These are phyloP conservation scores for Saturnispora galanensis DNA, from an alignment of 805 yeast genomes.

Conservation along the genomic window DNA sequence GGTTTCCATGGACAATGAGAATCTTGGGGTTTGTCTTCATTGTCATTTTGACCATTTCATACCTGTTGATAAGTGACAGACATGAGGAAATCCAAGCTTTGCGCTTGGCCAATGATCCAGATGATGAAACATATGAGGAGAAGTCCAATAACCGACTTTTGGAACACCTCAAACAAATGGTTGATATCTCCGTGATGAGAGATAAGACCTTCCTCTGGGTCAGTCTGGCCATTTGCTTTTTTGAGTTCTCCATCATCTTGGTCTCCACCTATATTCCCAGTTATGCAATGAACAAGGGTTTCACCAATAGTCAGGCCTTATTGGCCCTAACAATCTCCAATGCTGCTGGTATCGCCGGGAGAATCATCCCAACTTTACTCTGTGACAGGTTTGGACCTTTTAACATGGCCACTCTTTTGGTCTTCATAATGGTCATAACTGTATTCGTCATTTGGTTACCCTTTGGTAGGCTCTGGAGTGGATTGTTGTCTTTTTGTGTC, in stretches of 20 bases:
- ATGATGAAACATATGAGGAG: neutral
- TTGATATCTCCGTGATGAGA: conserved; percentile 31
- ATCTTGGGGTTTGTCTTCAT: conserved; percentile 40
- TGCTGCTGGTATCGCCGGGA: conserved; percentile 34
- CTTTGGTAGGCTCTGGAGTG: conserved; percentile 36
- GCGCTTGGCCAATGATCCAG: conserved; percentile 3
- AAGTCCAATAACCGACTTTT: neutral
- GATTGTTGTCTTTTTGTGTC: conserved; percentile 42
- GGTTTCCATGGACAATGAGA: conserved; percentile 53
- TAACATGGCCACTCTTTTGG: conserved; percentile 31
- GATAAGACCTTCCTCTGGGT: conserved; percentile 34
- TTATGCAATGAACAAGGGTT: conserved; percentile 44
- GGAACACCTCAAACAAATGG: conserved; percentile 25
- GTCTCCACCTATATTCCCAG: conserved; percentile 47
- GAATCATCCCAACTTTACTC: conserved; percentile 35
- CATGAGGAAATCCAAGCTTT: conserved; percentile 13
- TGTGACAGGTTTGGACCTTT: conserved; percentile 38
- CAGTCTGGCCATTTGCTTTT: conserved; percentile 33
- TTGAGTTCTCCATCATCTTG: conserved; percentile 44
- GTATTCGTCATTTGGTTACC: conserved; percentile 57
- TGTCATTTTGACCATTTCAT: conserved; percentile 20
- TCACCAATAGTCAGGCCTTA: conserved; percentile 40
- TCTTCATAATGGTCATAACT: conserved; percentile 32
- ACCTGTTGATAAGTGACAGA: conserved; percentile 26
- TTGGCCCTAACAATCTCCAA: conserved; percentile 48